Conservation (phyloP, 2,329 filamentous ascomycete species). For the Ophiostoma montium region DNA sequence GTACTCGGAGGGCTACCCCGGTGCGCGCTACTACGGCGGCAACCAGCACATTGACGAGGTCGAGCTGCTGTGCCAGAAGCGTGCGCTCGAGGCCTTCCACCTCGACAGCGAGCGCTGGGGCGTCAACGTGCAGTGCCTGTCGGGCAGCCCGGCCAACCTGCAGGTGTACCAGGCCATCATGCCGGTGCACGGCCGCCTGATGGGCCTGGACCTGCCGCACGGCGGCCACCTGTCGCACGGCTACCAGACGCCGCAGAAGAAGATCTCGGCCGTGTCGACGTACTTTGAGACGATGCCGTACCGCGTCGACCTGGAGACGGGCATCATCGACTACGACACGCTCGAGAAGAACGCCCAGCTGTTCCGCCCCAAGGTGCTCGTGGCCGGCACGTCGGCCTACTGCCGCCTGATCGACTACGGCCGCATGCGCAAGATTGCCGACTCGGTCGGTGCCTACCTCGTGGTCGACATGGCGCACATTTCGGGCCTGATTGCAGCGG, state of each 20-base stretch:
- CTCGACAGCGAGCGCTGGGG: slow-evolving; percentile 84
- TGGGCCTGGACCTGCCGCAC: slow-evolving; percentile 91
- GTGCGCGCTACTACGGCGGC: slow-evolving; percentile 96
- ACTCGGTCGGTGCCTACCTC: slow-evolving; percentile 86
- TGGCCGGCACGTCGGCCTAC: slow-evolving; percentile 95
- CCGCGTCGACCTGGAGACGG: slow-evolving; percentile 75
- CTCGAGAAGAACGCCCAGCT: slow-evolving; percentile 81
- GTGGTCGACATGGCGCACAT: slow-evolving; percentile 98
- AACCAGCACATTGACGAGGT: slow-evolving; percentile 98
- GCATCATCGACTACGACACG: slow-evolving; percentile 92
- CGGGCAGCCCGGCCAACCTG: slow-evolving; percentile 87
- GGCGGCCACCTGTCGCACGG: slow-evolving; percentile 93
- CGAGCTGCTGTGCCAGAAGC: slow-evolving; percentile 86
- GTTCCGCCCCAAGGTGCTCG: slow-evolving; percentile 90
- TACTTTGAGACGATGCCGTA: slow-evolving; percentile 99
- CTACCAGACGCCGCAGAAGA: slow-evolving; percentile 90
- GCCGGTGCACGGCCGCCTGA: slow-evolving; percentile 86
- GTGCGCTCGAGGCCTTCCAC: slow-evolving; percentile 84
- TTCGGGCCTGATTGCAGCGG: slow-evolving; percentile 84
- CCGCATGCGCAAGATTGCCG: slow-evolving; percentile 90
- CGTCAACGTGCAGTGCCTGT: slow-evolving; percentile 93
- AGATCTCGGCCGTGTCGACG: slow-evolving; percentile 95
- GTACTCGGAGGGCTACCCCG: slow-evolving; percentile 97
- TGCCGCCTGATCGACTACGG: slow-evolving; percentile 94
- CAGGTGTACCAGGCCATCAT: slow-evolving; percentile 98